Evolutionary conservation across 1,284 basidiomycete genomes (phyloP), one percentile per base, ranked within the genome.

Genomic region (Ceratorhiza oryzae-sativae): DNA sequence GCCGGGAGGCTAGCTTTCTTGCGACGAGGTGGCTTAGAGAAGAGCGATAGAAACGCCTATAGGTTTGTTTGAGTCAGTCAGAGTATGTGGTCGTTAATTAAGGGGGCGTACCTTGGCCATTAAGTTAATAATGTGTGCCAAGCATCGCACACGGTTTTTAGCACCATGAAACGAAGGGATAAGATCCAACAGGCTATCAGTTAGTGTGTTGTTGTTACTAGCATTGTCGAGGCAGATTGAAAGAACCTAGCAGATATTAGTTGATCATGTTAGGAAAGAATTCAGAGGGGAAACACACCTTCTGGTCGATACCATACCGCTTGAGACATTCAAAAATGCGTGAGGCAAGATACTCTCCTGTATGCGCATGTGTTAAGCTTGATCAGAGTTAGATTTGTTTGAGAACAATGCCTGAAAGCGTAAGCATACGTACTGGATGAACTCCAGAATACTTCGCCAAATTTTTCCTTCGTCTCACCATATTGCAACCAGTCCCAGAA

Each of bases 211-310:
- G 25, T 67, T 67, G 49, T 56, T 67, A 9, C 12, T 1, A 0
- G 63, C 63, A 42, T 67, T 67, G 13, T 67, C 51, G 12, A 67
- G 49, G 25, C 63, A 67, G 8, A 67, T 30, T 5, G 63, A 55
- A 13, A 55, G 23, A 15, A 67, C n/a, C 63, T 67, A 15, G 1
- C 15, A 15, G 13, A 15, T 45, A 30, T 61, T 10, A 61, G 59
- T 18, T n/a, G 10, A 2, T 3, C 27, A 18, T 8, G 27, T 1
- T 12, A 42, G 2, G 23, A n/a, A 30, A 23, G 13, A n/a, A 13
- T 36, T 9, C 1, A 42, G 51, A 30, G 18, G 32, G 13, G 15
- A 3, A 6, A 39, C 61, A 39, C 2, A 63, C 60, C 23, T 63
- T 63, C 9, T 63, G n/a, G n/a, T 45, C 60, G 23, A 63, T 63